Conservation (phyloP, 768 basidiomycete species). For the Suillus hirtellus region DNA sequence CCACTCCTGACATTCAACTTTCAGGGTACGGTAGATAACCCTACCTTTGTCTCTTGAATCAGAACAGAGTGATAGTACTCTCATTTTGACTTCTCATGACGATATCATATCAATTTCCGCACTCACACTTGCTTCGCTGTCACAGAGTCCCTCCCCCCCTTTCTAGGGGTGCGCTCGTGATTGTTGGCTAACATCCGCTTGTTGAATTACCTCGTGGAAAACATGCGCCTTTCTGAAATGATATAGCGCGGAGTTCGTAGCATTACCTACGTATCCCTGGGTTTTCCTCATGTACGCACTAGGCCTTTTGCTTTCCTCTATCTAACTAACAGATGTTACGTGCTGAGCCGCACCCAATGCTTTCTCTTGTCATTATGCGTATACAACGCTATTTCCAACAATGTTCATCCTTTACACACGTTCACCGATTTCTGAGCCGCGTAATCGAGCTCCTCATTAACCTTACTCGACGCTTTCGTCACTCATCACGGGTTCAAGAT, state of each 20-base stretch:
- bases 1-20: neutral
- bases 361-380: neutral
- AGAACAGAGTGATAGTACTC: neutral
- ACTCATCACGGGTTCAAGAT: neutral
- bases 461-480: neutral
- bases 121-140: constrained; percentile 2
- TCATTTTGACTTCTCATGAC: neutral
- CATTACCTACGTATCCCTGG: constrained; percentile 2
- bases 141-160: neutral
- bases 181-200: constrained; percentile 2
- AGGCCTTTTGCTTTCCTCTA: neutral
- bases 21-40: neutral
- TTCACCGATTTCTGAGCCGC: constrained; percentile 1
- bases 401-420: neutral
- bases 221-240: constrained; percentile 5
- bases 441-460: constrained; percentile 1
- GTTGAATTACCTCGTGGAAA: constrained; percentile 2
- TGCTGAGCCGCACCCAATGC: neutral
- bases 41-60: neutral
- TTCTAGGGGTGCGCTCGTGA: constrained; percentile 4
- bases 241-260: constrained; percentile 3
- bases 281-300: constrained; percentile 2
- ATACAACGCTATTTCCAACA: constrained; percentile 3
- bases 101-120: constrained; percentile 7
- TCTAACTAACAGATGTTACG: neutral